Percentiles rank a stretch among this genome's conserved stretches.
These are phyloP conservation scores for Agaricus sinodeliciosus DNA, from an alignment of 768 basidiomycete species.

Conservation along the genomic window DNA sequence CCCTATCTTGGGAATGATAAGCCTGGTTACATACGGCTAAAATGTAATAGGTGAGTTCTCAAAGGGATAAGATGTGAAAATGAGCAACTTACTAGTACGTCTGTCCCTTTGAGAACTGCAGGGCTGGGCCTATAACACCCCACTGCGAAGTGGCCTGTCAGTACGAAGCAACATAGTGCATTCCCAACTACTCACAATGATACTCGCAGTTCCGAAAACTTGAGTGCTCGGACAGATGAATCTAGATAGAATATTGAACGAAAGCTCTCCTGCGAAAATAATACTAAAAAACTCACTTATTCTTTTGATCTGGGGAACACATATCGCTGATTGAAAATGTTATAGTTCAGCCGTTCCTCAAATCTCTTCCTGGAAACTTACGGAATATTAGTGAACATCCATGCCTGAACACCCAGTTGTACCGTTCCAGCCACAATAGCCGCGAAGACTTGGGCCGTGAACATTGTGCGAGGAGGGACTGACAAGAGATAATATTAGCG, in stretches of 20 bases:
- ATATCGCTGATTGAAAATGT: conserved; percentile 29
- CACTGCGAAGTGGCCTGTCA: conserved; percentile 15
- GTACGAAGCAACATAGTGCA: not conserved
- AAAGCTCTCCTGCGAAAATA: not conserved
- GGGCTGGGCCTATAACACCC: conserved; percentile 57
- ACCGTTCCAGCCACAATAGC: conserved; percentile 54
- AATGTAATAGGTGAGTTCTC: not conserved
- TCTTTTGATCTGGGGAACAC: conserved; percentile 36
- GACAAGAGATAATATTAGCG: not conserved
- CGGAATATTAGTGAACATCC: conserved; percentile 57
- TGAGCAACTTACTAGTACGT: conserved; percentile 43
- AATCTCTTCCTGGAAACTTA: conserved; percentile 2
- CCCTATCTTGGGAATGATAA: not conserved
- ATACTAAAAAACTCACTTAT: conserved; percentile 22
- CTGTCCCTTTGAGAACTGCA: conserved; percentile 47
- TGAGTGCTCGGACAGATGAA: conserved; percentile 47
- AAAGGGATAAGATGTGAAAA: not conserved
- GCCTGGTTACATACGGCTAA: not conserved
- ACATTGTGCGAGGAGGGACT: conserved; percentile 56
- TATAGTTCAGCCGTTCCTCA: not conserved
- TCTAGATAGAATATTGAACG: conserved; percentile 15
- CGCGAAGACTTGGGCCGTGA: conserved; percentile 48
- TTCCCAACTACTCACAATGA: conserved; percentile 38
- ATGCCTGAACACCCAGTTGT: conserved; percentile 56
- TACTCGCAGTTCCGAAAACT: conserved; percentile 50